Base-by-base conservation (phyloP, 1,284 basidiomycete species). In the Apiotrichum veenhuisii region DNA sequence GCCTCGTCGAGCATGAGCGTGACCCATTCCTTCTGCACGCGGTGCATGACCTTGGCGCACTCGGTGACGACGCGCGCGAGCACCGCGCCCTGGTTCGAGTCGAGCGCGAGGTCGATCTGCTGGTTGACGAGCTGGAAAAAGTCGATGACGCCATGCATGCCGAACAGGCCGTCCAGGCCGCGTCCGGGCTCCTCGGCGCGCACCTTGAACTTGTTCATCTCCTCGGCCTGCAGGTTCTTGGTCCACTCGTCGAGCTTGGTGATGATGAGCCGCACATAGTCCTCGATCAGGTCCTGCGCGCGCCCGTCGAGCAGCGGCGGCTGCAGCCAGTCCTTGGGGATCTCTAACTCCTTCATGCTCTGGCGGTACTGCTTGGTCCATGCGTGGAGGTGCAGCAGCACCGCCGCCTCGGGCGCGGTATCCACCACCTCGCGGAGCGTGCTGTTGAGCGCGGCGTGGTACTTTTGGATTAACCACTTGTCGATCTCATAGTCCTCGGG, bases 51-150 rank as follows among this genome's bases (percentile, higher is more conserved):
- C 36, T 89, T 86, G 64, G 88, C 88, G 50, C 85, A 84, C 75
- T 98, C 95, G 62, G 87, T 85, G 36, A 98, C 85, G 52, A 97
- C 93, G 18, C 90, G 87, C 25, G 91, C 86, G 45, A 99, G 84
- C 53, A 98, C 94, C 8, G 88, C 86, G 37, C 92, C 93, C 74
- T 98, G 95, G 12, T 91, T 91, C 62, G 93, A 97, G 73, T 98
- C 94, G 66, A 89, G 88, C 2, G 95, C 93, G 18, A 94, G 83
- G 70, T 98, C 96, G 62, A 94, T 83, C 74, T 98, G 94, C 76
- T 98, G 94, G 73, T 97, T 98, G 68, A 98, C 88, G 87, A 96
- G 95, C 78, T 96, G 89, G 82, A 98, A 98, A 64, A 98, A 82
- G 69, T 98, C 96, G 57, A 94, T 85, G 17, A 93, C 88, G 27